These are phyloP conservation scores for Mucor lusitanicus DNA, from an alignment of 371 early-diverging fungal genomes.

Conservation along the genomic window DNA sequence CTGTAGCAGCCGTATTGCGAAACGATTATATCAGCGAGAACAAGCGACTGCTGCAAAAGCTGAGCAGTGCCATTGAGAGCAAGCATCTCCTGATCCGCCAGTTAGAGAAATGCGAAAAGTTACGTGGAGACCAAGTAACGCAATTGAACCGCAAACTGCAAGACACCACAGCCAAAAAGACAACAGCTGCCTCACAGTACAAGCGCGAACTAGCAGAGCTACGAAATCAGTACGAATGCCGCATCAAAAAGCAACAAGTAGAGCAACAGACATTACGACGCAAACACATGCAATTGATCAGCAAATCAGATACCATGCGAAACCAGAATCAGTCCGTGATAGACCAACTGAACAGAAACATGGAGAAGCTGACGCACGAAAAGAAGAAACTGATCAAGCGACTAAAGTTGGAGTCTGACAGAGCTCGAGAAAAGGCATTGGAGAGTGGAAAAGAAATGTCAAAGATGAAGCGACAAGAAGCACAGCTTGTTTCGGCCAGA, in stretches of 20 bases:
- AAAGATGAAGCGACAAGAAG: conserved; percentile 63
- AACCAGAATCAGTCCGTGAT: conserved; percentile 47
- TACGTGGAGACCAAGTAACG: conserved; percentile 54
- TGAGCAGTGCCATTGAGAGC: conserved; percentile 12
- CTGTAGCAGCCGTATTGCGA: background rate
- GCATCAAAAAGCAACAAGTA: conserved; percentile 61
- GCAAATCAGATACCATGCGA: conserved; percentile 45
- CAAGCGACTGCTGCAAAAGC: conserved; percentile 9
- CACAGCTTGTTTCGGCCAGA: conserved; percentile 23
- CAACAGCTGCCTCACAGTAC: conserved; percentile 9
- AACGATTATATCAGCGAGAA: conserved; percentile 11
- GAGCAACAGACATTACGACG: conserved; percentile 61
- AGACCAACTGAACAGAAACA: conserved; percentile 41
- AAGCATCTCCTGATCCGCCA: conserved; percentile 49
- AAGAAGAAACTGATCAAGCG: conserved; percentile 74
- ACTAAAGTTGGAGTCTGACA: conserved; percentile 70
- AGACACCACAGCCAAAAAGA: conserved; percentile 22
- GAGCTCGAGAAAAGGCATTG: conserved; percentile 59
- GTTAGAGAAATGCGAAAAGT: conserved; percentile 50
- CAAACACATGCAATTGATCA: conserved; percentile 55
- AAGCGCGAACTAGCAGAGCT: conserved; percentile 28
- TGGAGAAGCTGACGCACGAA: conserved; percentile 66
- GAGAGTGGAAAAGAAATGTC: conserved; percentile 70
- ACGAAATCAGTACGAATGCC: conserved; percentile 58
- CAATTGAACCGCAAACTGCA: conserved; percentile 44